These are phyloP conservation scores for Grammothele lineata DNA, from an alignment of 768 basidiomycete genomes.

Conservation along the genomic window DNA sequence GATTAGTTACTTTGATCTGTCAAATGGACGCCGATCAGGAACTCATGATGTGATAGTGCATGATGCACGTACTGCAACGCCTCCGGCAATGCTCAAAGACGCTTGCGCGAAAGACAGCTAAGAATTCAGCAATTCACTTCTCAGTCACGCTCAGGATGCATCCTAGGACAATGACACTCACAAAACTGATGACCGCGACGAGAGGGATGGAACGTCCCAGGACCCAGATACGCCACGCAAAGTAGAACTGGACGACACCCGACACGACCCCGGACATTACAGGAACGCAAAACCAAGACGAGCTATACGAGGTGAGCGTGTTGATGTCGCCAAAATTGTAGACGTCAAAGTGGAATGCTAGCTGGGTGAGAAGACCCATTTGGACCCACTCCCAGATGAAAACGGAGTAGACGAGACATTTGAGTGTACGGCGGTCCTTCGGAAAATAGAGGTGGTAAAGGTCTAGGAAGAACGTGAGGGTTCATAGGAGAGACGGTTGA, in stretches of 20 bases:
- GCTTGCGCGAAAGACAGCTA: no score
- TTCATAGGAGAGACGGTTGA: no score
- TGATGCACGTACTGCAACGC: no score
- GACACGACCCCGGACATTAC: slow-evolving; percentile 2
- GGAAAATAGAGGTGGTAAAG: slow-evolving; percentile 3
- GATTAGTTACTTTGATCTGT: no score
- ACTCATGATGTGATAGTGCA: no score
- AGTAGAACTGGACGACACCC: slow-evolving; percentile 6
- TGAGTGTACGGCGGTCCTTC: neutral
- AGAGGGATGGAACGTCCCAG: neutral
- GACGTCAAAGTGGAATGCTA: neutral
- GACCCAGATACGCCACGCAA: slow-evolving; percentile 8
- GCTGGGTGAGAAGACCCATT: neutral
- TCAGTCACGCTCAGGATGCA: no score
- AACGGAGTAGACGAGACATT: slow-evolving; percentile 2
- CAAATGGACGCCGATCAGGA: no score
- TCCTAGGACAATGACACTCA: neutral
- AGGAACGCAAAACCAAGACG: neutral
- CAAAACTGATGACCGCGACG: neutral
- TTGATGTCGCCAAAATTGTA: slow-evolving; percentile 1
- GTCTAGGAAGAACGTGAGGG: neutral
- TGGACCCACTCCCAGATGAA: slow-evolving; percentile 5
- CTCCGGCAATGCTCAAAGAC: no score
- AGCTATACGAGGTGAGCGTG: neutral
- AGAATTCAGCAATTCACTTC: no score